Conservation (phyloP, 768 basidiomycete species). For the Candolleomyces aberdarensis region DNA sequence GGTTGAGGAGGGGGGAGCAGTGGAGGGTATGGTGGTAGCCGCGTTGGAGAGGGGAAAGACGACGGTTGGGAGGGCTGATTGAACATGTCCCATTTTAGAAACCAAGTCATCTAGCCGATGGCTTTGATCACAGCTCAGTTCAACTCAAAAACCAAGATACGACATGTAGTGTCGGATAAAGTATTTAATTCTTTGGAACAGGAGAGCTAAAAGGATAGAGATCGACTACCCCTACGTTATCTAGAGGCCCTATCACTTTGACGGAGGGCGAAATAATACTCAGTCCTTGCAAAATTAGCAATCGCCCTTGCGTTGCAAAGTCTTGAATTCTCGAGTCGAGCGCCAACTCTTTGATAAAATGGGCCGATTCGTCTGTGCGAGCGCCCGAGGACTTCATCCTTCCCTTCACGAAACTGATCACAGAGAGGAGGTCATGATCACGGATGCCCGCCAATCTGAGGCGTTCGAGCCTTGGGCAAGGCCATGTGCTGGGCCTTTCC, state of each 20-base stretch:
- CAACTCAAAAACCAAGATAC: neutral
- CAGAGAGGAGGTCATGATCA: conserved; percentile 2
- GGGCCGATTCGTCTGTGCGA: neutral
- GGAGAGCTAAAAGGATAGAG: neutral
- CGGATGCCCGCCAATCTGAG: conserved; percentile 11
- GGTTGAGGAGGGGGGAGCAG: neutral
- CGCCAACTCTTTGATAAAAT: neutral
- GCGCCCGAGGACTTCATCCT: neutral
- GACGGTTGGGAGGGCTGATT: conserved; percentile 6
- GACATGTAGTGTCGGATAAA: neutral
- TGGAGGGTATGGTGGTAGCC: neutral
- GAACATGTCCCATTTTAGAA: conserved; percentile 10
- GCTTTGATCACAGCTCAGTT: neutral
- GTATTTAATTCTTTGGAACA: neutral
- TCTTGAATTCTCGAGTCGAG: neutral
- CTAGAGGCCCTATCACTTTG: neutral
- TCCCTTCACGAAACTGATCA: neutral
- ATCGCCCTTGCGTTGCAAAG: neutral
- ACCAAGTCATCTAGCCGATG: neutral
- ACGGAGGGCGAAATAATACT: neutral
- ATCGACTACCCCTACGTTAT: neutral
- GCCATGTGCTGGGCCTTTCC: conserved; percentile 3
- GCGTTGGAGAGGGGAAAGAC: conserved; percentile 1
- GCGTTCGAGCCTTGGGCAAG: conserved; percentile 13
- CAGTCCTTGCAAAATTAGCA: neutral